Evolutionary conservation across 306 rosid genomes (phyloP).

Genomic region (Dalbergia cultrata): DNA sequence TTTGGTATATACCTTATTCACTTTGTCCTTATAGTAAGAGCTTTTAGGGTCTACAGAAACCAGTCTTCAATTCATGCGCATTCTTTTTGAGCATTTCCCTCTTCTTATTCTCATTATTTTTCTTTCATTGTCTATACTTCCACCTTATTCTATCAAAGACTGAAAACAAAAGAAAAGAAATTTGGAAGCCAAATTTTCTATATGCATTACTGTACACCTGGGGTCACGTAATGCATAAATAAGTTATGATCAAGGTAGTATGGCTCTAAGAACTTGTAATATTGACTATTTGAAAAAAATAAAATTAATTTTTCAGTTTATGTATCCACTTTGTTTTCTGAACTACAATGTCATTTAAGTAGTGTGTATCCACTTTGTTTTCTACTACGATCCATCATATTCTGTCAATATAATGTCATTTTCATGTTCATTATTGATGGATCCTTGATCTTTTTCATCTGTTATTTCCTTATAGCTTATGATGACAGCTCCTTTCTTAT

Average conservation of each 20-base stretch:
- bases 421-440: constrained; percentile 29
- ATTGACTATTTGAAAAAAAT: constrained; percentile 1
- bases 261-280: not conserved
- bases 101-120: not conserved
- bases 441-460: constrained; percentile 22
- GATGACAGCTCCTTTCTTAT: constrained; percentile 30
- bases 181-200: not conserved
- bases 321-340: not conserved
- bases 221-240: constrained; percentile 15
- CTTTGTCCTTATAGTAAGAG: constrained; percentile 1
- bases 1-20: constrained; percentile 67
- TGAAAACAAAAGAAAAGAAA: not conserved
- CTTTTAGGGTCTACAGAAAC: constrained; percentile 36
- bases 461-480: constrained; percentile 32
- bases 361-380: not conserved
- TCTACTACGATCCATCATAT: not conserved
- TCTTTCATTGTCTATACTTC: not conserved
- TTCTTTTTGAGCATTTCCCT: not conserved
- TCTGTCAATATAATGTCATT: constrained; percentile 24
- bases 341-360: constrained; percentile 8
- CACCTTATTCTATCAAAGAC: not conserved
- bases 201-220: not conserved
- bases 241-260: constrained; percentile 6
- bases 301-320: not conserved
- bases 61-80: constrained; percentile 1